Conservation (phyloP, 352 stramenopile species). For the Phytophthora cryptogea region DNA sequence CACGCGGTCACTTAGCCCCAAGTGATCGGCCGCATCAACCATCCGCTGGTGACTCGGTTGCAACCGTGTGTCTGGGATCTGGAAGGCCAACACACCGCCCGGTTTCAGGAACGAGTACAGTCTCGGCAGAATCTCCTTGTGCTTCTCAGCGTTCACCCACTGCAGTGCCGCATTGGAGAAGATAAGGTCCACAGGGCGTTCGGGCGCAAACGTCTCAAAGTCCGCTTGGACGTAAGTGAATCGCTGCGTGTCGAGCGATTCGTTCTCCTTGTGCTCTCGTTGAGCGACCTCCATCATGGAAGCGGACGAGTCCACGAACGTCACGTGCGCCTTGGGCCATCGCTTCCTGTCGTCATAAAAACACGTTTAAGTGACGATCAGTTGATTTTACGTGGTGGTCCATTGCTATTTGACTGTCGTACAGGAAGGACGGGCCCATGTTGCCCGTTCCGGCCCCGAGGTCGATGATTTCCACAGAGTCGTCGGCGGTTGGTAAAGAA, state of each 20-base stretch:
- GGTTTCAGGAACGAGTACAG: constrained; percentile 70
- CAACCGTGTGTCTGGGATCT: constrained; percentile 69
- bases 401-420: constrained; percentile 11
- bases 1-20: constrained; percentile 46
- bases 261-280: constrained; percentile 43
- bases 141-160: constrained; percentile 59
- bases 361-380: no score
- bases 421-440: constrained; percentile 69
- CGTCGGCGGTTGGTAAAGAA: constrained; percentile 14
- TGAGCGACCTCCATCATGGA: constrained; percentile 60
- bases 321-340: constrained; percentile 52
- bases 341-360: constrained; percentile 31
- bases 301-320: constrained; percentile 67
- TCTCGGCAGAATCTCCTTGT: constrained; percentile 48
- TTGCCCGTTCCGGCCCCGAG: constrained; percentile 72
- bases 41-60: constrained; percentile 73
- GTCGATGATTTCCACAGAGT: constrained; percentile 52
- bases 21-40: constrained; percentile 43
- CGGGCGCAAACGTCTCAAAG: constrained; percentile 58
- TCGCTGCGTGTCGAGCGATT: constrained; percentile 16
- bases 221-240: constrained; percentile 57
- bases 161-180: constrained; percentile 77
- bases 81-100: constrained; percentile 69
- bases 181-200: constrained; percentile 60
- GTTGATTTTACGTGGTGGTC: no score